These are phyloP conservation scores for Hypoxylon intermedium DNA, from an alignment of 495 filamentous ascomycete genomes.

Conservation along the genomic window DNA sequence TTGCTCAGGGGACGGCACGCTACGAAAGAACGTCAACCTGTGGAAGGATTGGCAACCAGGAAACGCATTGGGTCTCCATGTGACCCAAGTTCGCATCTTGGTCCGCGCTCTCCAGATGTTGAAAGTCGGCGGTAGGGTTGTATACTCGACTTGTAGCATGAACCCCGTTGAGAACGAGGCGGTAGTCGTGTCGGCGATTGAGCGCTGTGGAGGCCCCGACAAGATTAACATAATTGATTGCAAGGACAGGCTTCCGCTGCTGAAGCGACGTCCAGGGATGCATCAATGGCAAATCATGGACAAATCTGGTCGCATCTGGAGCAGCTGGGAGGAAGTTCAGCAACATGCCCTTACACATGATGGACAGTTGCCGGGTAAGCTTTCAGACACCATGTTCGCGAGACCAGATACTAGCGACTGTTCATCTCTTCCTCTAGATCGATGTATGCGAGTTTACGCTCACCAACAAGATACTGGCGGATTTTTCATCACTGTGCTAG, in stretches of 20 bases:
- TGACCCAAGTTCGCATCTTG: conserved; percentile 85
- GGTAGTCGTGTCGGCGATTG: conserved; percentile 82
- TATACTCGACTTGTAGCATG: conserved; percentile 98
- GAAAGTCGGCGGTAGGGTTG: conserved; percentile 89
- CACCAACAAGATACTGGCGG: conserved; percentile 95
- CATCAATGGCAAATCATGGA: conserved; percentile 88
- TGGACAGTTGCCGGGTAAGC: conserved; percentile 63
- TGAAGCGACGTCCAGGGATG: conserved; percentile 78
- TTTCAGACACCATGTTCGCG: conserved; percentile 85
- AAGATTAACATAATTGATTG: conserved; percentile 87
- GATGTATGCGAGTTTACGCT: conserved; percentile 91
- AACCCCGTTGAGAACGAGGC: conserved; percentile 98
- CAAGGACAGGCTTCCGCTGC: conserved; percentile 72
- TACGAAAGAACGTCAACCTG: conserved; percentile 86
- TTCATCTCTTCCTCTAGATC: conserved; percentile 75
- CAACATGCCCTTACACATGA: conserved; percentile 63
- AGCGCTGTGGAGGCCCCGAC: conserved; percentile 81
- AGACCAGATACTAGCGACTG: conserved; percentile 60
- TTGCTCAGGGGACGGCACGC: conserved; percentile 93
- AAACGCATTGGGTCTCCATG: conserved; percentile 82
- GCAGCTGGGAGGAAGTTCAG: conserved; percentile 77
- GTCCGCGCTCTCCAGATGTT: conserved; percentile 95
- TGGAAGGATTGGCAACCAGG: conserved; percentile 93
- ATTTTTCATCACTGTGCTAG: conserved; percentile 95
- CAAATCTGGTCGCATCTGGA: conserved; percentile 76